phyloP scores from a whole-genome alignment of 1,139 yeast genomes.

The Hansenula anomala region DNA sequence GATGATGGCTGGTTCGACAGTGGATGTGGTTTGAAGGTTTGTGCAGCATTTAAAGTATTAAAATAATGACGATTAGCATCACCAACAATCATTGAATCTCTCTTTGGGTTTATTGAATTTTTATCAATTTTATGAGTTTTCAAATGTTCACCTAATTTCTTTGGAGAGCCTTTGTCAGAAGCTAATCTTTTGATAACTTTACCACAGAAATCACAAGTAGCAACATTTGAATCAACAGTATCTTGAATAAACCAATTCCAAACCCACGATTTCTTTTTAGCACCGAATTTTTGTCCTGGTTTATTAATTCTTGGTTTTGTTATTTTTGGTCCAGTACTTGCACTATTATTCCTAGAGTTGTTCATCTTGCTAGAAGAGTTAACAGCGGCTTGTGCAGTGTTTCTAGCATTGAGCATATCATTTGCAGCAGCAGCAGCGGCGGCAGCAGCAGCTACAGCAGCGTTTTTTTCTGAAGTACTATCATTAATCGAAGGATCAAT shows the following conservation, averaged over 20 bases:
- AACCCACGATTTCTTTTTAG: constrained; percentile 57
- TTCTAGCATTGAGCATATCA: constrained; percentile 6
- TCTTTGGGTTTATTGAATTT: constrained; percentile 23
- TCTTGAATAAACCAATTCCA: constrained; percentile 61
- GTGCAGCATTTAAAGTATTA: constrained; percentile 14
- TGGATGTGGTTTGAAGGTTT: constrained; percentile 9
- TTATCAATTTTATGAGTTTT: constrained; percentile 47
- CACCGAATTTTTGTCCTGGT: constrained; percentile 53
- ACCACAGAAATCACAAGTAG: constrained; percentile 52
- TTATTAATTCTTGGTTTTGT: constrained; percentile 28
- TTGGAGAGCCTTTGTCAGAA: constrained; percentile 56
- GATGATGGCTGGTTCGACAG: neutral
- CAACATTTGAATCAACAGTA: constrained; percentile 40
- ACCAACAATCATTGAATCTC: constrained; percentile 11
- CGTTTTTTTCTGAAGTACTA: constrained; percentile 16
- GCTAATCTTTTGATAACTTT: constrained; percentile 42
- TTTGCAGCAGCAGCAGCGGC: constrained; percentile 9
- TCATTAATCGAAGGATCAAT: constrained; percentile 22
- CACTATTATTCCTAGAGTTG: neutral
- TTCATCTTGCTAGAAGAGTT: constrained; percentile 8
- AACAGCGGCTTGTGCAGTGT: constrained; percentile 21
- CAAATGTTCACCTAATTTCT: constrained; percentile 52
- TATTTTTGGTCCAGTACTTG: neutral
- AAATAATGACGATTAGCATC: constrained; percentile 15
- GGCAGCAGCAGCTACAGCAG: constrained; percentile 7